A percentile compares a stretch with the other conserved stretches of the same genome.
Evolutionary conservation across 2,329 filamentous ascomycete species (phyloP).

Genomic region (Xylaria sp.): DNA sequence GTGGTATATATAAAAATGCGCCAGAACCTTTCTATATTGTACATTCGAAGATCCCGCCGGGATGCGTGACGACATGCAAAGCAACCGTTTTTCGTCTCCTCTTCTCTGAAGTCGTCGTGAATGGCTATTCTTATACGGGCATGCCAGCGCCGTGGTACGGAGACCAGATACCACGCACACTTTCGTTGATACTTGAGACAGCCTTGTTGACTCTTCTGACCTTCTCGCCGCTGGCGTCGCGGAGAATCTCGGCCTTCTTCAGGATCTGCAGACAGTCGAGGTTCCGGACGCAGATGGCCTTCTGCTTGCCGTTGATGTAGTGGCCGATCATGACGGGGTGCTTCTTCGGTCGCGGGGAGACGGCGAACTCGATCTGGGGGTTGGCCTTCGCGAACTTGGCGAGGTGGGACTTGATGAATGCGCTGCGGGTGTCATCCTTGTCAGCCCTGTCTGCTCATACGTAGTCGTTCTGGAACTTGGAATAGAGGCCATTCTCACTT

Average conservation of each 20-base stretch:
- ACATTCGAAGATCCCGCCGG: constrained; percentile 7
- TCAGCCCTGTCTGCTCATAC: constrained; percentile 23
- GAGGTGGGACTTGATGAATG: constrained; percentile 75
- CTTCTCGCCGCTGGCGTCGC: constrained; percentile 72
- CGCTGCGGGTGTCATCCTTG: constrained; percentile 40
- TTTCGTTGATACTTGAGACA: constrained; percentile 58
- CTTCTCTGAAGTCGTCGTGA: not conserved
- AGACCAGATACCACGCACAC: constrained; percentile 66
- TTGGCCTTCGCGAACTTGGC: constrained; percentile 72
- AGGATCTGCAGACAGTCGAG: constrained; percentile 74
- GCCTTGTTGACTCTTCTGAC: constrained; percentile 59
- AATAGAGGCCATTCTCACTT: constrained; percentile 51
- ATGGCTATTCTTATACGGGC: constrained; percentile 39
- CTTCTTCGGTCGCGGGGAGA: constrained; percentile 83
- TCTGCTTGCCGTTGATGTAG: constrained; percentile 86
- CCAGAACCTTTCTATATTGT: constrained; percentile 9
- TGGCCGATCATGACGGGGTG: constrained; percentile 85
- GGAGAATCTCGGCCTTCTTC: constrained; percentile 68
- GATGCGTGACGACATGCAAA: constrained; percentile 2
- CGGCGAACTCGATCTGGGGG: constrained; percentile 83
- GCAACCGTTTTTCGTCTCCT: constrained; percentile 12
- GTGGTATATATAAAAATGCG: constrained; percentile 8
- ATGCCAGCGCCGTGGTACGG: constrained; percentile 60
- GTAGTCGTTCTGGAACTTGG: not conserved
- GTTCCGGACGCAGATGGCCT: constrained; percentile 85